Percentiles rank a stretch among this genome's conserved stretches.
These are phyloP conservation scores for Sporothrix mexicana DNA, from an alignment of 2,329 filamentous ascomycete species.

Conservation along the genomic window DNA sequence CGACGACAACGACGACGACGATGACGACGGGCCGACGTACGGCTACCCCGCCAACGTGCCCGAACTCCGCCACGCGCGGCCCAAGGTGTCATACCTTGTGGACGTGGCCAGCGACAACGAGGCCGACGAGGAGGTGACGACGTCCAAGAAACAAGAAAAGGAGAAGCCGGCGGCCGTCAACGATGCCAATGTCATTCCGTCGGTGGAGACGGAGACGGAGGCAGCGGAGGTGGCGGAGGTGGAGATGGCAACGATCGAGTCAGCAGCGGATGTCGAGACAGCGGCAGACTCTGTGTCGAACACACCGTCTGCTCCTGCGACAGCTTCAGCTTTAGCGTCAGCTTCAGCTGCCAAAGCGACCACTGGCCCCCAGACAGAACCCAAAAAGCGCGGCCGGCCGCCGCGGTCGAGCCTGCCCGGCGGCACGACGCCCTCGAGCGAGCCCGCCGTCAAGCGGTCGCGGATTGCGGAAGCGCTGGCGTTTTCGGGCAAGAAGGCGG, in stretches of 20 bases:
- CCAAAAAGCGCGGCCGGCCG: constrained; percentile 35
- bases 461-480: neutral
- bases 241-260: too few relatives aligned
- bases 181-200: constrained; percentile 1
- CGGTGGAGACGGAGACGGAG: neutral
- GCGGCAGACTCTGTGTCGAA: neutral
- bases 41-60: constrained; percentile 31
- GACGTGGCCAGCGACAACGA: constrained; percentile 33
- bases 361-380: constrained; percentile 26
- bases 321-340: neutral
- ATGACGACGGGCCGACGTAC: neutral
- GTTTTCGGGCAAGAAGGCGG: constrained; percentile 5
- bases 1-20: neutral
- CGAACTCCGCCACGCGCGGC: constrained; percentile 35
- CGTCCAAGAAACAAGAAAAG: constrained; percentile 21
- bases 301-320: neutral
- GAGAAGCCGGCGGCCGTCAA: constrained; percentile 19
- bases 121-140: constrained; percentile 19
- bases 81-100: constrained; percentile 33
- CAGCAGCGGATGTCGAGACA: neutral
- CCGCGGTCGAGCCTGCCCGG: constrained; percentile 18
- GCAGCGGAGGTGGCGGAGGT: too few relatives aligned
- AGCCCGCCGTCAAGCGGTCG: constrained; percentile 38
- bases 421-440: constrained; percentile 34
- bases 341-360: neutral